These are phyloP conservation scores for Hericium alpestre DNA, from an alignment of 768 basidiomycete genomes.

Conservation along the genomic window DNA sequence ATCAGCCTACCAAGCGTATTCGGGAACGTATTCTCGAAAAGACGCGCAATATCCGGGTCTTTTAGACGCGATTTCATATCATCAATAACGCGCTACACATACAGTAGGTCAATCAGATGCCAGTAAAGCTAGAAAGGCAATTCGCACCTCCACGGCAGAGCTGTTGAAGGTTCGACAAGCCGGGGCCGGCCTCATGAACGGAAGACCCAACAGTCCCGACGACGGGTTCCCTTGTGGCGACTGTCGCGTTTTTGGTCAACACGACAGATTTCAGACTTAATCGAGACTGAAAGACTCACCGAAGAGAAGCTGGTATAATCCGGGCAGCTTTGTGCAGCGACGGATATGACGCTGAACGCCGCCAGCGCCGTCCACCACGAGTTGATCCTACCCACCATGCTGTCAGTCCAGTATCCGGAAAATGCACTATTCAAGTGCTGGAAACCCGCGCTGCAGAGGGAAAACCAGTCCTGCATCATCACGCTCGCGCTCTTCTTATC, in stretches of 20 bases:
- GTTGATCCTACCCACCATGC: slow-evolving; percentile 18
- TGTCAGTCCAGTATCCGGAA: slow-evolving; percentile 8
- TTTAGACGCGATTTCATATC: slow-evolving; percentile 65
- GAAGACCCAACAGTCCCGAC: slow-evolving; percentile 48
- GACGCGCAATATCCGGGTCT: slow-evolving; percentile 65
- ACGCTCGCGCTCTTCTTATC: background rate
- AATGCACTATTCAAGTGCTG: background rate
- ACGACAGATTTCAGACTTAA: slow-evolving; percentile 13
- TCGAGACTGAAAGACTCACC: slow-evolving; percentile 19
- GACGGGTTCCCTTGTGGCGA: slow-evolving; percentile 51
- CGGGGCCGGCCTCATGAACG: slow-evolving; percentile 62
- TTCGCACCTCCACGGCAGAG: slow-evolving; percentile 54
- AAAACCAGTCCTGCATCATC: background rate
- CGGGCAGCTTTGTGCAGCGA: slow-evolving; percentile 34
- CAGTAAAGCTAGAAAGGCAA: background rate
- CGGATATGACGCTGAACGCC: slow-evolving; percentile 15
- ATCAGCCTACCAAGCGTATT: slow-evolving; percentile 57
- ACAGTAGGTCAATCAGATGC: background rate
- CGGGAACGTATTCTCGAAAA: slow-evolving; percentile 78
- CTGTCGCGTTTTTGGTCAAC: slow-evolving; percentile 20
- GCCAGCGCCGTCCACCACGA: slow-evolving; percentile 11
- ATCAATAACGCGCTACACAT: slow-evolving; percentile 50
- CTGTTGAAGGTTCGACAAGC: slow-evolving; percentile 71
- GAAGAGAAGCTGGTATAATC: slow-evolving; percentile 54
- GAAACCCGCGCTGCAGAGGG: background rate